phyloP scores from a whole-genome alignment of 73 alveolate species.

The Uronychia setigera region DNA sequence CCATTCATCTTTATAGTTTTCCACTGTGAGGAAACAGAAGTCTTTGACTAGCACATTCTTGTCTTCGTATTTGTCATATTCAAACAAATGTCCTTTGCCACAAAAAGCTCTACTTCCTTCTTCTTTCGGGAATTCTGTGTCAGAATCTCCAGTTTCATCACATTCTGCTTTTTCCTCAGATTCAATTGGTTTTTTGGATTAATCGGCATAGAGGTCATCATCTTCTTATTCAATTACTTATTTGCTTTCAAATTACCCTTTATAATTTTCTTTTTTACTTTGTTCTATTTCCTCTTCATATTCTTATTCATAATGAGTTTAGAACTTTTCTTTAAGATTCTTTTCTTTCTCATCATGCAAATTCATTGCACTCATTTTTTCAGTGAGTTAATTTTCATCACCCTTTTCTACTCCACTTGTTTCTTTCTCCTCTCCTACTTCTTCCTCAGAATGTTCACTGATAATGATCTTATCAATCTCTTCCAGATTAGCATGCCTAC shows the following conservation, averaged over 20 bases:
- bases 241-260: background rate
- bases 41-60: background rate
- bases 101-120: background rate
- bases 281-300: too few relatives aligned
- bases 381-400: too few relatives aligned
- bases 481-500: background rate
- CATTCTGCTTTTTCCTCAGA: background rate
- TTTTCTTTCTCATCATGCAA: too few relatives aligned
- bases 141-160: background rate
- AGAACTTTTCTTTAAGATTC: too few relatives aligned
- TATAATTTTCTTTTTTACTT: too few relatives aligned
- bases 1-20: background rate
- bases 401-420: too few relatives aligned
- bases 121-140: background rate
- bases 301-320: too few relatives aligned
- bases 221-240: background rate
- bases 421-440: too few relatives aligned
- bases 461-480: background rate
- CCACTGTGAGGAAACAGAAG: background rate
- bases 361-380: too few relatives aligned
- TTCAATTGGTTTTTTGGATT: too few relatives aligned
- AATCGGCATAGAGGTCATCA: too few relatives aligned
- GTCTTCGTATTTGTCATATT: background rate
- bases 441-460: too few relatives aligned
- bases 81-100: background rate